Base-by-base conservation (phyloP, 1,139 yeast genomes). In the Ogataea hybrid region DNA sequence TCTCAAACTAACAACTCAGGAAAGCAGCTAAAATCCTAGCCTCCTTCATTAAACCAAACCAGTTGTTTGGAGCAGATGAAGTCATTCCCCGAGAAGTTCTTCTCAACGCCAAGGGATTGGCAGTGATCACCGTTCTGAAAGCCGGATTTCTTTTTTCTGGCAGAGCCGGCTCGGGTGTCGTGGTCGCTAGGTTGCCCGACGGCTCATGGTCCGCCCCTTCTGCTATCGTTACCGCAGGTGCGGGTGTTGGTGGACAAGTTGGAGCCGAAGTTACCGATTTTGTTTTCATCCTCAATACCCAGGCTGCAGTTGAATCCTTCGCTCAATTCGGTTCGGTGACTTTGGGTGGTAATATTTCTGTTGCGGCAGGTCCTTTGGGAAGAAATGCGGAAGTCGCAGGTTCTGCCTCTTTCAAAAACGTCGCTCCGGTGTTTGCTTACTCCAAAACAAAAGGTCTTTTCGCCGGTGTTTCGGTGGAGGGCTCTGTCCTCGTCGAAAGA, bases 171-270 rank as follows among this genome's bases (percentile, higher is more conserved):
- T 87, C 96, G 1, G 98, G 98, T 49, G 88, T 92, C 27, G 85
- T 92, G 50, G 94, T 92, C 22, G 96, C 97, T 6, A 73, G 97
- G 49, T 73, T 92, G 41, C 94, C 94, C 2, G 98, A 92, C 64
- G 97, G 97, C 1, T 67, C 81, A 0, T 92, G 98, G 98, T 88
- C 97, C n/a, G 94, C 97, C 1, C 98, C 98, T 2, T 84, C 96
- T 3, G 98, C 97, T 8, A 84, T 92, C 54, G 83, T 81, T 38
- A 86, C 97, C 20, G 97, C 96, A 1, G 98, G 98, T 55, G 97
- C 97, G 3, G 97, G 98, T 58, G 97, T 94, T 5, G 98, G 98
- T 45, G 98, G 98, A 32, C 95, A 89, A 68, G 79, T 92, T 53
- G 98, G 98, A 31, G 94, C 96, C 5, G 98, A 92, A 63, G 70